Evolutionary conservation across 768 basidiomycete species (phyloP).

Genomic region (Pleurotus tuoliensis): DNA sequence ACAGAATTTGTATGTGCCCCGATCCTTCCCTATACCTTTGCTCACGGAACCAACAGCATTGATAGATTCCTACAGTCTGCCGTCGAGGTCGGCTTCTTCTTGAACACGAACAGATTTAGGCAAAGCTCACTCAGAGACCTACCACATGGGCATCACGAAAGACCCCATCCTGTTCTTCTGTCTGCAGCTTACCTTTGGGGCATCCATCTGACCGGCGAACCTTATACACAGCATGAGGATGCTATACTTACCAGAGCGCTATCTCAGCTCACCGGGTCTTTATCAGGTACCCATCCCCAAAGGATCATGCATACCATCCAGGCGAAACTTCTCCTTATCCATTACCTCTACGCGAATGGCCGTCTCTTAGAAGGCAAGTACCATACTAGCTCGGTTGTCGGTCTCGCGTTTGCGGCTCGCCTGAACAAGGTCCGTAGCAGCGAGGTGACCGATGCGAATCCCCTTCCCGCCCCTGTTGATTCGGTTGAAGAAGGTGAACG

Average conservation of each 20-base stretch:
- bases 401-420: slow-evolving; percentile 29
- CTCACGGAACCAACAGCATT: slow-evolving; percentile 20
- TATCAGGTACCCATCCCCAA: slow-evolving; percentile 36
- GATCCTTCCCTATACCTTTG: not conserved
- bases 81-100: slow-evolving; percentile 54
- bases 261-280: slow-evolving; percentile 29
- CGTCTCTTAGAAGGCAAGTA: slow-evolving; percentile 42
- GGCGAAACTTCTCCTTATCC: slow-evolving; percentile 50
- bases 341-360: slow-evolving; percentile 51
- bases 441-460: slow-evolving; percentile 10
- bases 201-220: slow-evolving; percentile 26
- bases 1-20: slow-evolving; percentile 24
- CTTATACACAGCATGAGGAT: slow-evolving; percentile 23
- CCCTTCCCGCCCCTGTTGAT: not conserved
- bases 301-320: slow-evolving; percentile 47
- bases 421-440: slow-evolving; percentile 36
- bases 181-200: slow-evolving; percentile 36
- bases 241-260: slow-evolving; percentile 40
- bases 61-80: slow-evolving; percentile 43
- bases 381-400: slow-evolving; percentile 35
- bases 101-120: slow-evolving; percentile 45
- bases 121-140: slow-evolving; percentile 27
- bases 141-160: slow-evolving; percentile 26
- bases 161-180: slow-evolving; percentile 36
- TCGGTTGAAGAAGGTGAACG: slow-evolving; percentile 32